Evolutionary conservation across 169 alveolate genomes (phyloP).

Genomic region (Plasmodium reichenowi): DNA sequence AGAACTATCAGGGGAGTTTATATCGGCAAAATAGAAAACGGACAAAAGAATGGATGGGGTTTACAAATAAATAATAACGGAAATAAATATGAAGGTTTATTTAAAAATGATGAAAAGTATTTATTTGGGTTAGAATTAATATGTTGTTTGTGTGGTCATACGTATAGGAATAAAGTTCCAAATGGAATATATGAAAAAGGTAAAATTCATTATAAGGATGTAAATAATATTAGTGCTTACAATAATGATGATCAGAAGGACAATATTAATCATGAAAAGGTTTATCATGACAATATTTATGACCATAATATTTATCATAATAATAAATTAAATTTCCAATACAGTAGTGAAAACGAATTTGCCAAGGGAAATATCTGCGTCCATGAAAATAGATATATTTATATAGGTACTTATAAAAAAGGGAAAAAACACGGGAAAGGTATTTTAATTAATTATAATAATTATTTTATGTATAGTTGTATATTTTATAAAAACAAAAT

Average conservation of each 20-base stretch:
- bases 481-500: constrained; percentile 64
- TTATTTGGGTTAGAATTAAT: constrained; percentile 79
- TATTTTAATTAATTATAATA: constrained; percentile 79
- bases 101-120: constrained; percentile 78
- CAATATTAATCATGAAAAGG: too few relatives aligned
- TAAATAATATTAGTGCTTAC: constrained; percentile 21
- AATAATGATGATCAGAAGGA: not conserved
- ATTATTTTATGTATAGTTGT: constrained; percentile 76
- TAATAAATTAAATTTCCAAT: not conserved
- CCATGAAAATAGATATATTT: constrained; percentile 69
- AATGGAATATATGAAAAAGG: not conserved
- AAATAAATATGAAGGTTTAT: constrained; percentile 81
- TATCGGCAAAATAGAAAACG: constrained; percentile 53
- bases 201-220: constrained; percentile 6
- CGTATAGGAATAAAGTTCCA: constrained; percentile 40
- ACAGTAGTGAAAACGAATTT: constrained; percentile 74
- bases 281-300: too few relatives aligned
- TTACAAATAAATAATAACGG: constrained; percentile 78
- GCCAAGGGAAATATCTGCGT: constrained; percentile 65
- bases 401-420: constrained; percentile 73
- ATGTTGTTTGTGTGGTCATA: constrained; percentile 70
- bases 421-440: constrained; percentile 81
- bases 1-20: constrained; percentile 41
- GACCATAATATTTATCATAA: too few relatives aligned
- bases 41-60: constrained; percentile 83